Conservation (phyloP, 1,284 basidiomycete genomes). For the Sporisorium scitamineum region DNA sequence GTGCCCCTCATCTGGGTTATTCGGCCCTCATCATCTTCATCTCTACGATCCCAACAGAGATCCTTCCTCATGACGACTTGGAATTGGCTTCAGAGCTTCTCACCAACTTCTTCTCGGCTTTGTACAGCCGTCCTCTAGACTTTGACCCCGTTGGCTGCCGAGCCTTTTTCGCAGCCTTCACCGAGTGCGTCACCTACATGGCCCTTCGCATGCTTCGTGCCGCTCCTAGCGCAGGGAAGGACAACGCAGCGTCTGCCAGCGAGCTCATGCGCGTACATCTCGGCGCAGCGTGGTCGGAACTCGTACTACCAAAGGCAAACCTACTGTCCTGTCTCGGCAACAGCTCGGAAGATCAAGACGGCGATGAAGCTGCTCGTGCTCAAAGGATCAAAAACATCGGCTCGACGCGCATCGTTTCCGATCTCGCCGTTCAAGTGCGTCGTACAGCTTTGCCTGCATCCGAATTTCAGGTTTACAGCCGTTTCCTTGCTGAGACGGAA, state of each 20-base stretch:
- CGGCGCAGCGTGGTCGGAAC: conserved; percentile 40
- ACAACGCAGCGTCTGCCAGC: conserved; percentile 14
- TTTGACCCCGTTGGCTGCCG: conserved; percentile 43
- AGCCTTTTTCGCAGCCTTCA: conserved; percentile 78
- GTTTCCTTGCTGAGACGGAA: conserved; percentile 23
- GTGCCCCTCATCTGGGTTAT: conserved; percentile 81
- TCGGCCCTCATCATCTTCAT: conserved; percentile 81
- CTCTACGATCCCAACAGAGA: conserved; percentile 78
- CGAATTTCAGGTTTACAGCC: conserved; percentile 3
- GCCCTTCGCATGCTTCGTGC: conserved; percentile 33
- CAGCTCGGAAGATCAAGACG: conserved; percentile 52
- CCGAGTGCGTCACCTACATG: conserved; percentile 79
- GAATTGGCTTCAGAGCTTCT: conserved; percentile 73
- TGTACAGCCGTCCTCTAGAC: conserved; percentile 77
- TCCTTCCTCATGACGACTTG: conserved; percentile 69
- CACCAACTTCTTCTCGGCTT: conserved; percentile 80
- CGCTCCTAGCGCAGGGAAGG: background rate
- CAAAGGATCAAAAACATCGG: conserved; percentile 71
- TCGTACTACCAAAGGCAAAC: conserved; percentile 32
- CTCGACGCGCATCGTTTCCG: conserved; percentile 73
- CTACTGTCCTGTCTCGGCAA: conserved; percentile 65
- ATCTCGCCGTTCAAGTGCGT: conserved; percentile 68
- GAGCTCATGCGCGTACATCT: conserved; percentile 42
- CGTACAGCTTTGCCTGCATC: conserved; percentile 17
- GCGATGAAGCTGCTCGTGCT: conserved; percentile 36